These are phyloP conservation scores for Pseudogymnoascus sp. DNA, from an alignment of 2,329 filamentous ascomycete species.

Conservation along the genomic window DNA sequence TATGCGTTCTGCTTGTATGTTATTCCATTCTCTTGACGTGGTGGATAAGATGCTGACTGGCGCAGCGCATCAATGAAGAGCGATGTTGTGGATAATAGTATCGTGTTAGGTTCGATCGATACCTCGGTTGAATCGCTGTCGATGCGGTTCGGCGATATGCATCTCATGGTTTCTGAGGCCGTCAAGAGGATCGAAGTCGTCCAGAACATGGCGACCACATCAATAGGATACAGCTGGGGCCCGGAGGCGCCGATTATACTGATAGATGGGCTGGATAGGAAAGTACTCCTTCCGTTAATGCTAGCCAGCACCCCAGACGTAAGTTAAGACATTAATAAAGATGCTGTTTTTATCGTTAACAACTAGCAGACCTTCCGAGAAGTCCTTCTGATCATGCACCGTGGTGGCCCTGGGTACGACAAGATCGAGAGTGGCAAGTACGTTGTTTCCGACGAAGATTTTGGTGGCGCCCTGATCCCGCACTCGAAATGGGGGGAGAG, in stretches of 20 bases:
- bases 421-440: slow-evolving; percentile 4
- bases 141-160: slow-evolving; percentile 1
- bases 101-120: neutral
- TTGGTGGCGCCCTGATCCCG: neutral
- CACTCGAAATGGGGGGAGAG: neutral
- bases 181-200: neutral
- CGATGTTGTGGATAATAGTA: neutral
- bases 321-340: neutral
- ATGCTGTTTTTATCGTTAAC: neutral
- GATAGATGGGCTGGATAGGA: neutral
- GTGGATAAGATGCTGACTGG: neutral
- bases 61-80: neutral
- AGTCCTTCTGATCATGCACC: neutral
- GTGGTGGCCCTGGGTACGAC: neutral
- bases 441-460: neutral
- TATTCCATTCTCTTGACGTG: neutral
- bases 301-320: neutral
- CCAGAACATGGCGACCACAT: neutral
- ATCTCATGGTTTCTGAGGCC: neutral
- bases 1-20: slow-evolving; percentile 3
- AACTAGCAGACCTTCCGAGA: neutral
- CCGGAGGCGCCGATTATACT: neutral
- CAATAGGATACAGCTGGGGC: neutral
- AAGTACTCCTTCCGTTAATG: neutral
- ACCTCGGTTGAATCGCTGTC: neutral